These are phyloP conservation scores for Neurospora sp. DNA, from an alignment of 495 filamentous ascomycete species.

Conservation along the genomic window DNA sequence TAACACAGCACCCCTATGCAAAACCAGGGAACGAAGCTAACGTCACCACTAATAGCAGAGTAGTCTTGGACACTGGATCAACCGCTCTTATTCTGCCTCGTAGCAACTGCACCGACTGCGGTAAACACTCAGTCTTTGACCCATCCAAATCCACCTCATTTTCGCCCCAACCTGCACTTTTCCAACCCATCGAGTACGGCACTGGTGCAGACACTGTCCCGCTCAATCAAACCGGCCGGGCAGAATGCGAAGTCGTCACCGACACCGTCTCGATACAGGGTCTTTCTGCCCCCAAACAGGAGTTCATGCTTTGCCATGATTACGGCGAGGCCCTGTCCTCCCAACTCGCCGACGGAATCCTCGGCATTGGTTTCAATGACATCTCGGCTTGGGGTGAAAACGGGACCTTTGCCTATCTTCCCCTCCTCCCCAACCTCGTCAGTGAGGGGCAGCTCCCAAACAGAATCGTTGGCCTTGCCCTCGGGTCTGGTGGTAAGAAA, in stretches of 20 bases:
- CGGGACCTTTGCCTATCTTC: conserved; percentile 2
- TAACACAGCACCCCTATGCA: neutral
- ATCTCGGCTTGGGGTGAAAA: neutral
- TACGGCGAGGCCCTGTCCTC: conserved; percentile 11
- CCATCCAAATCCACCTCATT: conserved; percentile 10
- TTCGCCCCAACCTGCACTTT: neutral
- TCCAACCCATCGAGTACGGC: conserved; percentile 2
- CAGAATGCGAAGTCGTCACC: conserved; percentile 14
- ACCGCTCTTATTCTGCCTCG: conserved; percentile 11
- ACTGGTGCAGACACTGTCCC: conserved; percentile 13
- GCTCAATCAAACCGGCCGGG: conserved; percentile 2
- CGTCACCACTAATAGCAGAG: conserved; percentile 6
- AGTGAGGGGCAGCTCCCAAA: conserved; percentile 8
- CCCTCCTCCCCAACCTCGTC: conserved; percentile 1
- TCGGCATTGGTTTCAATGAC: conserved; percentile 16
- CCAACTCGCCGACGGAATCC: conserved; percentile 22
- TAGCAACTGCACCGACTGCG: conserved; percentile 16
- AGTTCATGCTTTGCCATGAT: conserved; percentile 15
- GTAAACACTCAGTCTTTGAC: conserved; percentile 8
- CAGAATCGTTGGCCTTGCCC: conserved; percentile 14
- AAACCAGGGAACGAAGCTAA: neutral
- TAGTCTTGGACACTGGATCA: conserved; percentile 20
- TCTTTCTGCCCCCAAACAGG: conserved; percentile 5
- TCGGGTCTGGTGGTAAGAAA: conserved; percentile 2
- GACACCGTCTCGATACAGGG: conserved; percentile 20